Percentiles rank a stretch among this genome's conserved stretches.
Conservation (phyloP, 331 rosid genomes). For the Stylosanthes scabra region DNA sequence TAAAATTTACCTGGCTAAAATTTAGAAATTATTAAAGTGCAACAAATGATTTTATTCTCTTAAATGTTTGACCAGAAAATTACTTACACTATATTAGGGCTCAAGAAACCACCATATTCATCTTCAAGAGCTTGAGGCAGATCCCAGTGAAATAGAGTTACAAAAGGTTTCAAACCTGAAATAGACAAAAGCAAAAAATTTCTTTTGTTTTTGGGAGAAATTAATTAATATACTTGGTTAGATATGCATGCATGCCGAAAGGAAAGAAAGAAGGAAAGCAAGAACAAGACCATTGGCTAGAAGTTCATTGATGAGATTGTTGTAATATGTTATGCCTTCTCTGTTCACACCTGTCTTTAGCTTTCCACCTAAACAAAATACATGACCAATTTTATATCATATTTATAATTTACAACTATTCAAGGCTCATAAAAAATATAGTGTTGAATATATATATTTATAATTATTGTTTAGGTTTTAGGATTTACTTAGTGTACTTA, state of each 20-base stretch:
- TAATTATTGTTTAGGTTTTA: no score
- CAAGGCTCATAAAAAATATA: no score
- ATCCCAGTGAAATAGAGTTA: slow-evolving; percentile 69
- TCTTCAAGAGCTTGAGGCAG: slow-evolving; percentile 77
- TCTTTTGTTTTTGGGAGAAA: not conserved
- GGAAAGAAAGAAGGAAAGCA: not conserved
- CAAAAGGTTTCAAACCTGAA: slow-evolving; percentile 50
- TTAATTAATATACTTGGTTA: not conserved
- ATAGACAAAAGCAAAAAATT: not conserved
- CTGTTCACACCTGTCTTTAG: slow-evolving; percentile 53
- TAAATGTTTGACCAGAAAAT: not conserved
- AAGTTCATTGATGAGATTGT: slow-evolving; percentile 59
- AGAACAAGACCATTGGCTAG: slow-evolving; percentile 55
- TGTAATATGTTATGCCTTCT: slow-evolving; percentile 64
- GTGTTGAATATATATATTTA: no score
- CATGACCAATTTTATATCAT: slow-evolving; percentile 4
- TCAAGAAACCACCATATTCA: slow-evolving; percentile 63
- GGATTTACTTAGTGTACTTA: no score
- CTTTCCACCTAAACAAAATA: slow-evolving; percentile 56
- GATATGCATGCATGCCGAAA: not conserved
- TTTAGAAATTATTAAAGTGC: no score
- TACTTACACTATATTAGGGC: slow-evolving; percentile 58
- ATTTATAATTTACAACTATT: not conserved
- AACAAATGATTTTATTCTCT: no score
- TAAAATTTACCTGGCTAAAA: no score